Base-by-base conservation (phyloP, 2,329 filamentous ascomycete species). In the Aspergillus oerlinghausenensis region DNA sequence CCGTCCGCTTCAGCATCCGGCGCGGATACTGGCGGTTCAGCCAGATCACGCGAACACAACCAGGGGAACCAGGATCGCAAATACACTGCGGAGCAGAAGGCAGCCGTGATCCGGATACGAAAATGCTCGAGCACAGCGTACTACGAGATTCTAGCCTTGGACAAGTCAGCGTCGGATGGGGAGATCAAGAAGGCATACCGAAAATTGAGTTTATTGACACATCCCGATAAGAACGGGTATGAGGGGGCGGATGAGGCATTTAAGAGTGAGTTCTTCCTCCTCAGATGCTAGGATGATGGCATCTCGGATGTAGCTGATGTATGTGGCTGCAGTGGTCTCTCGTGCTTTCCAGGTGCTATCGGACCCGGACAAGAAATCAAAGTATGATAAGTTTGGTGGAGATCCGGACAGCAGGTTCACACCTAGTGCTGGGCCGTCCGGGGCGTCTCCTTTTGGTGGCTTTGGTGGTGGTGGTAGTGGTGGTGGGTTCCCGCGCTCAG, bases 141-240 rank as follows among this genome's bases (percentile, higher is more conserved):
- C 76, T 99, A 99, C 79, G 94, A 97, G 73, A 97, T 99, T 65
- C 79, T 99, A 32, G 87, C 86, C 23, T 77, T 97, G 50, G 83
- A 88, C 65, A 80, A 80, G 61, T 86, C 88, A 60, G 76, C 79
- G 51, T 85, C 85, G 50, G 93, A 97, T 65, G 75, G 81, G 60
- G 93, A 97, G 69, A 92, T 99, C 72, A 99, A 97, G 76, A 97
- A 97, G 80, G 93, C 94, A 6, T 99, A 99, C 77, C 85, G 93
- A 70, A 97, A 96, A 78, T 83, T 95, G 72, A 94, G 89, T 71
- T 79, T 99, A 68, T 82, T 97, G 70, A 99, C 94, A 58, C 94
- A 99, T 80, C 94, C 94, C 61, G 94, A 99, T 80, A 99, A 99
- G 81, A 99, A 99, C 81, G 92, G 92, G 51, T 92, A 97, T 73